These are phyloP conservation scores for Clarireedia paspali DNA, from an alignment of 2,329 filamentous ascomycete species.

Conservation along the genomic window DNA sequence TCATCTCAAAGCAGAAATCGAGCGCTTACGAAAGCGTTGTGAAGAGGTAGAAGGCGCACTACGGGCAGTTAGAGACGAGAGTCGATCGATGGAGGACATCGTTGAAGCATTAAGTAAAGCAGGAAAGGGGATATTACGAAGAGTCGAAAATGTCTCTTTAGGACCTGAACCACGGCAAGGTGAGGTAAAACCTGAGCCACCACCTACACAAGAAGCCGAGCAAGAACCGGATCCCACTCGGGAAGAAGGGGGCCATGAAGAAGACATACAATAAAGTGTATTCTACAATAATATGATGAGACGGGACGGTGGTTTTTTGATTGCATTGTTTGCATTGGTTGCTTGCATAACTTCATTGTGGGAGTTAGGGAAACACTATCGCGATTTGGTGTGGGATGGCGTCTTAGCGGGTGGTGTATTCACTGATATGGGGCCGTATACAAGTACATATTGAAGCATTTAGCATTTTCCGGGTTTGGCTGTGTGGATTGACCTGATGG, in stretches of 20 bases:
- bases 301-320: no score
- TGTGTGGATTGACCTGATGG: no score
- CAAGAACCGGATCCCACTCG: neutral
- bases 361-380: neutral
- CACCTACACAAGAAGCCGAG: neutral
- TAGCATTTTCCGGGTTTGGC: no score
- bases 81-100: slow-evolving; percentile 22
- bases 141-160: slow-evolving; percentile 1
- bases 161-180: neutral
- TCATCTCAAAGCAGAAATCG: slow-evolving; percentile 22
- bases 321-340: no score
- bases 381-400: neutral
- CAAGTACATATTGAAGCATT: no score
- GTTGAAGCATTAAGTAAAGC: slow-evolving; percentile 20
- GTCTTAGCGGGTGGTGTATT: neutral
- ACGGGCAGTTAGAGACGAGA: slow-evolving; percentile 21
- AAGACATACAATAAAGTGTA: neutral
- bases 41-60: slow-evolving; percentile 21
- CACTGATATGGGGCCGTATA: neutral
- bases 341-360: neutral
- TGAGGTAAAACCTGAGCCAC: neutral
- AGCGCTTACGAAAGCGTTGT: slow-evolving; percentile 21
- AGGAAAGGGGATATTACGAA: slow-evolving; percentile 7
- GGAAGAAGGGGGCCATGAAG: no score
- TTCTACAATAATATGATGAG: no score